Evolutionary conservation across 345 rosid genomes (phyloP).

Genomic region (Mercurialis annua): DNA sequence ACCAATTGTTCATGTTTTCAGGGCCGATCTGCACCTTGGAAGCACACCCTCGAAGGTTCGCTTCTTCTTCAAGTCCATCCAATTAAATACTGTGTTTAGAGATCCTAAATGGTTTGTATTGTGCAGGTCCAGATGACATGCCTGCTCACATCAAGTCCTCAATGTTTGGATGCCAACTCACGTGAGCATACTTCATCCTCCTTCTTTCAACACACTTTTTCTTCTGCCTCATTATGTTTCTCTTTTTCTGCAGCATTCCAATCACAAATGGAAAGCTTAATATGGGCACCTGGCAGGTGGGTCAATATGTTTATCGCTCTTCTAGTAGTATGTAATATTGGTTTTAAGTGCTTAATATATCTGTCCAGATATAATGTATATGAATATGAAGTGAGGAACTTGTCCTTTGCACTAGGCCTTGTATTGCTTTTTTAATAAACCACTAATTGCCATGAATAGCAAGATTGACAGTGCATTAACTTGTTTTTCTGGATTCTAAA

Average conservation of each 20-base stretch:
- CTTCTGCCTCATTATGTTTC: constrained; percentile 8
- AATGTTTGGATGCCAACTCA: constrained; percentile 82
- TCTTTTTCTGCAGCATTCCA: constrained; percentile 58
- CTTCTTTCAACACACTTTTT: not conserved
- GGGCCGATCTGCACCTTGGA: constrained; percentile 97
- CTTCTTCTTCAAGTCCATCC: not conserved
- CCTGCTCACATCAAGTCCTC: constrained; percentile 97
- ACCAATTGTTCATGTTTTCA: constrained; percentile 23
- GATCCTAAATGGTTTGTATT: too few relatives aligned
- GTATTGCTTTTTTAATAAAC: too few relatives aligned
- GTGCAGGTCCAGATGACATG: constrained; percentile 93
- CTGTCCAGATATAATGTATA: not conserved
- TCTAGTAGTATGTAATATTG: not conserved
- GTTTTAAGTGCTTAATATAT: too few relatives aligned
- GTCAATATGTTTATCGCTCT: not conserved
- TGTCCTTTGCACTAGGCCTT: too few relatives aligned
- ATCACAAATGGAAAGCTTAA: constrained; percentile 76
- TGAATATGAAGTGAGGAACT: not conserved
- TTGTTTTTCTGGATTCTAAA: not conserved
- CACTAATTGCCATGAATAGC: too few relatives aligned
- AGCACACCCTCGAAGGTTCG: constrained; percentile 89
- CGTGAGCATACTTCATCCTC: constrained; percentile 43
- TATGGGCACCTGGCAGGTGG: constrained; percentile 98
- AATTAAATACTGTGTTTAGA: too few relatives aligned
- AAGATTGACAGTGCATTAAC: too few relatives aligned